Evolutionary conservation across 768 basidiomycete species (phyloP).

Genomic region (Gelatoporia subvermispora): DNA sequence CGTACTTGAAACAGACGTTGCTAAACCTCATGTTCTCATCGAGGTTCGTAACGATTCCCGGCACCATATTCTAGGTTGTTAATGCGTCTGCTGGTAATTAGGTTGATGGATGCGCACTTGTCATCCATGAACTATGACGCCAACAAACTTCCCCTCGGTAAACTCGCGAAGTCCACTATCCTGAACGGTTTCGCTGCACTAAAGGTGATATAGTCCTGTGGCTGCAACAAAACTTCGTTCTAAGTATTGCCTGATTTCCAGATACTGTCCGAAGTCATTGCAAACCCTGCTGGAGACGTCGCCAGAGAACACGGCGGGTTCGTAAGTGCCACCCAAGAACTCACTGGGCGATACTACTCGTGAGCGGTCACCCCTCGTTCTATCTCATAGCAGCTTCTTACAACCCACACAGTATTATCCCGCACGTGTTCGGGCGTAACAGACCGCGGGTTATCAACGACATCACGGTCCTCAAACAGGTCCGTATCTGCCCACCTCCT

Average conservation of each 20-base stretch:
- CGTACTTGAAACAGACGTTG: constrained; percentile 29
- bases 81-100: constrained; percentile 13
- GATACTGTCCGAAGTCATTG: constrained; percentile 39
- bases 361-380: constrained; percentile 21
- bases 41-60: constrained; percentile 24
- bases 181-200: constrained; percentile 54
- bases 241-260: not conserved
- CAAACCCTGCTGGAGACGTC: constrained; percentile 36
- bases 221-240: not conserved
- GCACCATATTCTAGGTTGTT: not conserved
- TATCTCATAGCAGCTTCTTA: constrained; percentile 13
- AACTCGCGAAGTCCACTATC: constrained; percentile 57
- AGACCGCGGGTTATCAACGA: constrained; percentile 42
- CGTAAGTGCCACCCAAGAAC: constrained; percentile 36
- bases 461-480: constrained; percentile 36
- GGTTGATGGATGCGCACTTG: constrained; percentile 48
- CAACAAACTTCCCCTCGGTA: constrained; percentile 58
- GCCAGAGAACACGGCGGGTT: constrained; percentile 35
- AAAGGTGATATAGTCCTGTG: constrained; percentile 33
- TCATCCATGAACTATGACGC: constrained; percentile 66
- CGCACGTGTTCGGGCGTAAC: constrained; percentile 53
- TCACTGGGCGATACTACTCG: constrained; percentile 56
- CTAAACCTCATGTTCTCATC: constrained; percentile 51
- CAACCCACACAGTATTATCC: constrained; percentile 39
- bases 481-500: constrained; percentile 8